Conservation (phyloP, 768 basidiomycete genomes). For the Suillus occidentalis region DNA sequence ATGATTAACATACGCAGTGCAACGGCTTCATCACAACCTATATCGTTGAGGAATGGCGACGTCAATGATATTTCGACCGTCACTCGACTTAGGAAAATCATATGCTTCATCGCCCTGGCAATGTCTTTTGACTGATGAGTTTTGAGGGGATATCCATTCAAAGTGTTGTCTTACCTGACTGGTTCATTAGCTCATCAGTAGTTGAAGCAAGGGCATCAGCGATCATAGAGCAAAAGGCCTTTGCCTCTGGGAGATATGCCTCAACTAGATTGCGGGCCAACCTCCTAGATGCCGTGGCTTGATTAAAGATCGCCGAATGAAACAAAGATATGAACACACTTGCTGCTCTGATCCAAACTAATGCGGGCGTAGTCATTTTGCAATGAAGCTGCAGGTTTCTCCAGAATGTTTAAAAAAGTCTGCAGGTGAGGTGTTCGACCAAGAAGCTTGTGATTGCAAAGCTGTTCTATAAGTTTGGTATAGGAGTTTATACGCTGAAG, state of each 20-base stretch:
- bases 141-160: background rate
- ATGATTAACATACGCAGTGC: conserved; percentile 34
- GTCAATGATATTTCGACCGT: conserved; percentile 48
- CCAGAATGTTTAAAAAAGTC: conserved; percentile 54
- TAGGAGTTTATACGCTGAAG: conserved; percentile 38
- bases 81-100: conserved; percentile 51
- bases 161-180: conserved; percentile 34
- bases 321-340: conserved; percentile 36
- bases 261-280: conserved; percentile 43
- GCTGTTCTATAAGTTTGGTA: conserved; percentile 64
- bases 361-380: conserved; percentile 58
- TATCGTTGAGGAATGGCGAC: conserved; percentile 41
- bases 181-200: conserved; percentile 30
- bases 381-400: conserved; percentile 56
- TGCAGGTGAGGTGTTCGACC: conserved; percentile 66
- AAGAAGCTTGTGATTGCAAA: conserved; percentile 62
- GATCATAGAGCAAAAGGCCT: conserved; percentile 44
- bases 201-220: conserved; percentile 41
- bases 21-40: conserved; percentile 43
- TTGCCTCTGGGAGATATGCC: conserved; percentile 53
- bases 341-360: conserved; percentile 39
- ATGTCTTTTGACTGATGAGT: conserved; percentile 16
- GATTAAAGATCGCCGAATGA: background rate
- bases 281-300: conserved; percentile 29
- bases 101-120: conserved; percentile 25